Conservation (phyloP, 108 stramenopile genomes). For the Pseudonitzschia pungens region DNA sequence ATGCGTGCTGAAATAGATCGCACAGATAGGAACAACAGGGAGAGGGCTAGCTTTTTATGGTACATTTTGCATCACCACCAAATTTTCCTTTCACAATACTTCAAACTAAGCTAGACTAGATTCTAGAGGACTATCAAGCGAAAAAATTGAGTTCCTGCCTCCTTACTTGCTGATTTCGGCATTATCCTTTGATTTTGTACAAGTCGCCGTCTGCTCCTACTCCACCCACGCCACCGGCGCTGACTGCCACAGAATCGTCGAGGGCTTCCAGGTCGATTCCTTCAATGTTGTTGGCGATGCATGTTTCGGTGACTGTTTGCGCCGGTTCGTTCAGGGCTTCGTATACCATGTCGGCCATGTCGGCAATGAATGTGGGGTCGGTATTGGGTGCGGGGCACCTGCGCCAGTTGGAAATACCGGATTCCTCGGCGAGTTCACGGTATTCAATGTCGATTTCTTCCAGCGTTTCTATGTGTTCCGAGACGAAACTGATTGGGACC, state of each 20-base stretch:
- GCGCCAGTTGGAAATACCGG: constrained; percentile 89
- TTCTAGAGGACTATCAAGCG: not conserved
- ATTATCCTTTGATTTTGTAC: constrained; percentile 20
- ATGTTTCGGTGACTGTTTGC: constrained; percentile 83
- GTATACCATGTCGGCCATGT: constrained; percentile 95
- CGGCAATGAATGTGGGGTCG: constrained; percentile 87
- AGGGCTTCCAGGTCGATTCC: constrained; percentile 61
- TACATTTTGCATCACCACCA: too few species aligned
- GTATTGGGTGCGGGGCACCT: constrained; percentile 96
- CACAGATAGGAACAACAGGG: too few species aligned
- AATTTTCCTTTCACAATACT: too few species aligned
- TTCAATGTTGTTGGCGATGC: constrained; percentile 85
- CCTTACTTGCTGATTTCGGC: not conserved
- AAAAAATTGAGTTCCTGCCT: not conserved
- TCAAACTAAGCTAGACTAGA: too few species aligned
- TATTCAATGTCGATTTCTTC: constrained; percentile 99
- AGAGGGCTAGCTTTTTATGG: too few species aligned
- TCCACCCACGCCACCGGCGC: constrained; percentile 67
- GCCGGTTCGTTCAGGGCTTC: constrained; percentile 79
- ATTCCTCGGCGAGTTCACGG: constrained; percentile 93
- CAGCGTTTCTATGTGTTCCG: constrained; percentile 99
- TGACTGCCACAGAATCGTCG: constrained; percentile 44
- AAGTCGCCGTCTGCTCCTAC: constrained; percentile 67
- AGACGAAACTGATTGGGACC: constrained; percentile 97
- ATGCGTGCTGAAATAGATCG: too few species aligned